Evolutionary conservation across 1,139 yeast genomes (phyloP).

Genomic region (Hemisphaericaspora subhashii): DNA sequence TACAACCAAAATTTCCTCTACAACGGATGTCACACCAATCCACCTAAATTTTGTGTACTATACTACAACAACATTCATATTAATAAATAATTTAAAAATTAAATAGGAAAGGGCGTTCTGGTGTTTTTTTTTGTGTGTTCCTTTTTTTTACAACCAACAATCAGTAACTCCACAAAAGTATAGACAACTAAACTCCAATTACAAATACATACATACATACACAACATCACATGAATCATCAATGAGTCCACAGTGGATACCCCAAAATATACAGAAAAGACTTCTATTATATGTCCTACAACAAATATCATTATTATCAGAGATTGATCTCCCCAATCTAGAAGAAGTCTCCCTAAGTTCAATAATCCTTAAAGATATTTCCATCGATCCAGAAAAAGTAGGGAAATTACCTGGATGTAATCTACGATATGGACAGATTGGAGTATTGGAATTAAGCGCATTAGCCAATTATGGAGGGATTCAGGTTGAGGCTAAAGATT

Average conservation of each 20-base stretch:
- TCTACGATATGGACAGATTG: conserved; percentile 63
- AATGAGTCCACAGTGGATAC: conserved; percentile 76
- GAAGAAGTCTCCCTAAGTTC: conserved; percentile 69
- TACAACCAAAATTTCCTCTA: neutral
- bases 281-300: conserved; percentile 76
- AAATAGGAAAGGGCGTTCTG: too few species aligned
- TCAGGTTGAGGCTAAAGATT: conserved; percentile 55
- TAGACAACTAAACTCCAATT: neutral
- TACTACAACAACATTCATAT: too few species aligned
- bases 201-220: neutral
- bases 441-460: conserved; percentile 44
- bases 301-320: conserved; percentile 81
- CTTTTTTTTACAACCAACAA: too few species aligned
- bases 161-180: conserved; percentile 3
- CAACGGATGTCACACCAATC: neutral
- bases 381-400: conserved; percentile 71
- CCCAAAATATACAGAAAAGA: conserved; percentile 80
- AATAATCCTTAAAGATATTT: conserved; percentile 58
- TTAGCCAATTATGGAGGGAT: conserved; percentile 54
- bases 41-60: neutral
- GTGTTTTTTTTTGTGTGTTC: too few species aligned
- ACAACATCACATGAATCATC: conserved; percentile 1
- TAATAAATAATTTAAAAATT: too few species aligned
- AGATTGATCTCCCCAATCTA: conserved; percentile 74
- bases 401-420: conserved; percentile 64